phyloP scores from a whole-genome alignment of 164 flowering plant genomes.

The Annona cherimola region DNA sequence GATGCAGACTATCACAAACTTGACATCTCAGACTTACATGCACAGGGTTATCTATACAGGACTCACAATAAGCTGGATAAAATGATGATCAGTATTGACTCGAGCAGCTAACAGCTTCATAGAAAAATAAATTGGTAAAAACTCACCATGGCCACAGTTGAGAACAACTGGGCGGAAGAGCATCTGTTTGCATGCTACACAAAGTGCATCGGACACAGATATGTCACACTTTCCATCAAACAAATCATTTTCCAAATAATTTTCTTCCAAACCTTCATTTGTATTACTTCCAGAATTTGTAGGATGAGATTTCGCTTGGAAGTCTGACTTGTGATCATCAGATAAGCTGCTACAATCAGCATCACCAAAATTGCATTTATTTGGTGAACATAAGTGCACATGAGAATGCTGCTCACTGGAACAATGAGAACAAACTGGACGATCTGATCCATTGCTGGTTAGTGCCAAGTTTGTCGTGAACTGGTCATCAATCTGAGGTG shows the following conservation, averaged over 20 bases:
- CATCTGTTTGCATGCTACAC: conserved; percentile 57
- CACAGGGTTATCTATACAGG: conserved; percentile 33
- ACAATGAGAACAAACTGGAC: background rate
- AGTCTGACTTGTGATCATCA: background rate
- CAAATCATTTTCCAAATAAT: background rate
- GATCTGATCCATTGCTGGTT: conserved; percentile 9
- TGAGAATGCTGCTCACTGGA: conserved; percentile 1
- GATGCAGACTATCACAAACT: conserved; percentile 54
- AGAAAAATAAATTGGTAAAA: background rate
- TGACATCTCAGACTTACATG: conserved; percentile 43
- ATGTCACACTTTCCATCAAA: conserved; percentile 15
- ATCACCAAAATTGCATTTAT: conserved; percentile 3
- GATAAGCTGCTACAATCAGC: background rate
- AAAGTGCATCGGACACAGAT: conserved; percentile 47
- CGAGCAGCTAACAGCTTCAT: background rate
- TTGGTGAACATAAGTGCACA: conserved; percentile 6
- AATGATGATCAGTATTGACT: conserved; percentile 5
- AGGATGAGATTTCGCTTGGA: conserved; percentile 8
- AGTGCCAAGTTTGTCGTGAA: conserved; percentile 11
- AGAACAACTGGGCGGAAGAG: conserved; percentile 68
- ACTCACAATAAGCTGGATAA: conserved; percentile 56
- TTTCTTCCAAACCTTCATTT: conserved; percentile 14
- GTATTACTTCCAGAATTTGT: conserved; percentile 11
- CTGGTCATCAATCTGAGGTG: conserved; percentile 46
- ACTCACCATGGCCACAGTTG: conserved; percentile 91